Base-by-base conservation (phyloP, 768 basidiomycete genomes). In the Leucocoprinus birnbaumii region DNA sequence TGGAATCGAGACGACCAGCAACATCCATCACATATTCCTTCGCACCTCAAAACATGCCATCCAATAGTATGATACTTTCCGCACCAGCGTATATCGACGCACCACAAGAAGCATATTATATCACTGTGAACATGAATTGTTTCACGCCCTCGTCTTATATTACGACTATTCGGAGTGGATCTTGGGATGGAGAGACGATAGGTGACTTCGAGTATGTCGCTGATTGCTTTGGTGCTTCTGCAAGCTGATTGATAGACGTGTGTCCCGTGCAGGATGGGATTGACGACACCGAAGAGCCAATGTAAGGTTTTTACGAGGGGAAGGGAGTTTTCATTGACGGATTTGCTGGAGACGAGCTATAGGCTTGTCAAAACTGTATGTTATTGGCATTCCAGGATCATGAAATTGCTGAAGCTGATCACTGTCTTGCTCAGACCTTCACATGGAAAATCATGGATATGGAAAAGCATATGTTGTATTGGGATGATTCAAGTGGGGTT, bases 121-220 rank as follows among this genome's bases (percentile, higher is more conserved):
- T 81, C 21, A 71, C 73, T 13, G 77, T 80, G 21, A 72, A 66
- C 51, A 64, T 77, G 67, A 79, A 80, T 60, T 77, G 77, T 59
- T 80, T 80, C 58, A 77, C 74, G 3, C 79, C 79, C 1, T 70
- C 76, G 2, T 78, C 76, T 7, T 73, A 72, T 60, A 76, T 79
- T 24, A 80, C 80, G 0, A 70, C 73, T 2, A 61, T 82, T 49
- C 65, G 69, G 22, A 68, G 72, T 46, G 68, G 67, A n/a, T 66
- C 71, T 3, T 71, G 69, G 62, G 66, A 73, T 16, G 77, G 78
- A 0, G 74, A 78, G 25, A 40, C 74, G 0, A 68, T 81, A 10
- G 79, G 76, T 10, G 75, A 79, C 41, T 81, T 81, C 51, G 79
- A 81, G 74, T 80, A 48, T 53, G 54, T 48, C 18, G 21, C 42